Conservation (phyloP, 768 basidiomycete genomes). For the Russula vinacea region DNA sequence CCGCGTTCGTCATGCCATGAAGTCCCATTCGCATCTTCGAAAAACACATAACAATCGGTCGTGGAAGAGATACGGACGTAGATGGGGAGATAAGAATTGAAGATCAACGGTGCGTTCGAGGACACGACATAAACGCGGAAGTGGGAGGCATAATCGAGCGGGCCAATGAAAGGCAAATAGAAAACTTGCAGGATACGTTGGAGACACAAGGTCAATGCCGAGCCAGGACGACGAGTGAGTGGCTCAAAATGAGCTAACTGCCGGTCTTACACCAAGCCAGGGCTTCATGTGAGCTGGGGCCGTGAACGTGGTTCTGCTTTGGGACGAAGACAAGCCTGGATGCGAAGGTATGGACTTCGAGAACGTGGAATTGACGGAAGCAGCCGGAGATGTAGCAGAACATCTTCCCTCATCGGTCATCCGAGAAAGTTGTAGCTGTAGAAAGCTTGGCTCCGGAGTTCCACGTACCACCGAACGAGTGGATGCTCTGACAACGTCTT, state of each 20-base stretch:
- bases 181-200: constrained; percentile 2
- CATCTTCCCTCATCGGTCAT: background rate
- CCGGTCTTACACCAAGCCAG: constrained; percentile 16
- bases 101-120: background rate
- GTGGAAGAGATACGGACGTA: constrained; percentile 7
- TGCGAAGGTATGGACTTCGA: constrained; percentile 9
- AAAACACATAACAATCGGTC: constrained; percentile 11
- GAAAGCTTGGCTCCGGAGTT: constrained; percentile 23
- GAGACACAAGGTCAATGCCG: constrained; percentile 9
- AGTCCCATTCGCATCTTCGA: constrained; percentile 9
- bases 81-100: constrained; percentile 1
- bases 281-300: constrained; percentile 20
- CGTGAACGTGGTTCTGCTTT: constrained; percentile 12
- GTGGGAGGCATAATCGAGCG: constrained; percentile 7
- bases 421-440: constrained; percentile 21
- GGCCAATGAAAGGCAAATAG: constrained; percentile 6
- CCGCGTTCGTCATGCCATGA: constrained; percentile 7
- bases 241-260: constrained; percentile 22
- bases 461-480: constrained; percentile 14
- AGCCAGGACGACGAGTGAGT: background rate
- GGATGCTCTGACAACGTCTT: constrained; percentile 24
- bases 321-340: constrained; percentile 9
- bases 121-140: constrained; percentile 1
- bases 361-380: constrained; percentile 3
- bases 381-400: background rate